Conservation (phyloP, 2,329 filamentous ascomycete genomes). For the Volutella citrinella region DNA sequence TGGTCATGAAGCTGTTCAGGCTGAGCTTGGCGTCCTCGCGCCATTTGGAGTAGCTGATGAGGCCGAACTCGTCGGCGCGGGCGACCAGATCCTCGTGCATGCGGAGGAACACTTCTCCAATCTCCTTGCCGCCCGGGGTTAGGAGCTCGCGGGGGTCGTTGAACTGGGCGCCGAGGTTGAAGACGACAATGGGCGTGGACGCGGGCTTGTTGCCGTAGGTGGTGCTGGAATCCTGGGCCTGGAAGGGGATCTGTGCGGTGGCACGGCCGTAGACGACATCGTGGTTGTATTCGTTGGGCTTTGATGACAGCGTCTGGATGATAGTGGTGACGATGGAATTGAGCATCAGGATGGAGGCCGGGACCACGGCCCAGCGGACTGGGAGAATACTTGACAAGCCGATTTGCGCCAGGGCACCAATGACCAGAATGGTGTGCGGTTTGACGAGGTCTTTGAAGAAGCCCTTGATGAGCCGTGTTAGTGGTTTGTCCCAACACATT, state of each 20-base stretch:
- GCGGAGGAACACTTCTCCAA: conserved; percentile 34
- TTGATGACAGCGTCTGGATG: conserved; percentile 18
- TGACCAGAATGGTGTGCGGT: conserved; percentile 28
- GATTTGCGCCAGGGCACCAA: conserved; percentile 35
- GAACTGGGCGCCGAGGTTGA: conserved; percentile 43
- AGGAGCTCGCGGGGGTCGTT: conserved; percentile 50
- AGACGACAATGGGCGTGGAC: conserved; percentile 35
- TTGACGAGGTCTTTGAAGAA: conserved; percentile 33
- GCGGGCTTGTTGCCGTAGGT: conserved; percentile 26
- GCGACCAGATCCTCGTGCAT: conserved; percentile 36
- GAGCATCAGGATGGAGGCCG: conserved; percentile 27
- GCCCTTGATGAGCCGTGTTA: conserved; percentile 1
- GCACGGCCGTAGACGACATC: conserved; percentile 30
- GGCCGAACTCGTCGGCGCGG: conserved; percentile 42
- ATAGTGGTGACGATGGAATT: conserved; percentile 29
- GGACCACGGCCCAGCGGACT: conserved; percentile 32
- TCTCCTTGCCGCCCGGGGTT: conserved; percentile 39
- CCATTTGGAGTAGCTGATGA: conserved; percentile 44
- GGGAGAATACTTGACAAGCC: conserved; percentile 32
- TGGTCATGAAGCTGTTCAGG: conserved; percentile 39
- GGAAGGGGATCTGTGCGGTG: conserved; percentile 31
- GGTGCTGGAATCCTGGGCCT: conserved; percentile 22
- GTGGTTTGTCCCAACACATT: no score
- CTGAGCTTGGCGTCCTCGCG: conserved; percentile 33
- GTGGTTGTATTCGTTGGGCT: conserved; percentile 18